Conservation (phyloP, 108 stramenopile species). For the Epipyxis sp. region DNA sequence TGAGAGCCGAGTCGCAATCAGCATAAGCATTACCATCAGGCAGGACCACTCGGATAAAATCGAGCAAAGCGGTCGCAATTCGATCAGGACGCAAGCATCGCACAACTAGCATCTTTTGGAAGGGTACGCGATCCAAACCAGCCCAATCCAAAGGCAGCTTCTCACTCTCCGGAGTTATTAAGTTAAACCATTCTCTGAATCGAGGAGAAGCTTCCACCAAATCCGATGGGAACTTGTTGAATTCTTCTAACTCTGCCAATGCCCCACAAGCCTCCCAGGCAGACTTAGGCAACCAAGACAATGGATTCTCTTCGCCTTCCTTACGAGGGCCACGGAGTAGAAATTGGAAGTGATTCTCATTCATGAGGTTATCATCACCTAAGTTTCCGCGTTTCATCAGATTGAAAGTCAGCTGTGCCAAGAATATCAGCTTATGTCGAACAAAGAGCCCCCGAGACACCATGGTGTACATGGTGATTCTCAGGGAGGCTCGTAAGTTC, state of each 20-base stretch:
- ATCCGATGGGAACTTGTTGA: conserved; percentile 69
- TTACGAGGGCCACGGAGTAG: conserved; percentile 69
- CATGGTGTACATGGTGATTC: conserved; percentile 81
- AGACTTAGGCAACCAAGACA: conserved; percentile 68
- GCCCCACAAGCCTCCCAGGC: conserved; percentile 70
- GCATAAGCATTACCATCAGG: conserved; percentile 72
- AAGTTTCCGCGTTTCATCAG: conserved; percentile 78
- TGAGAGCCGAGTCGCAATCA: conserved; percentile 77
- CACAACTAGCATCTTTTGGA: conserved; percentile 85
- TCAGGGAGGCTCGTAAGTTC: conserved; percentile 68
- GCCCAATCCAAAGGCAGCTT: conserved; percentile 87
- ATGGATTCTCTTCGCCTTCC: conserved; percentile 63
- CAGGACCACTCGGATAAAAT: conserved; percentile 67
- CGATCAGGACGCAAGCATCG: conserved; percentile 79
- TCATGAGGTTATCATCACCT: conserved; percentile 65
- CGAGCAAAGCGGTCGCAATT: conserved; percentile 67
- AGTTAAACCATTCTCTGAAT: conserved; percentile 84
- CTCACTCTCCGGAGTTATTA: conserved; percentile 74
- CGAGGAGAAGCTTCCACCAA: conserved; percentile 79
- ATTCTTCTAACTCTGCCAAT: conserved; percentile 73
- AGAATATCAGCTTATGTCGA: conserved; percentile 81
- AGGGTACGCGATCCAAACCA: conserved; percentile 70
- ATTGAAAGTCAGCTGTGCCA: conserved; percentile 78
- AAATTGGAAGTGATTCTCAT: conserved; percentile 71
- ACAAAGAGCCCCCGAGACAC: conserved; percentile 82